These are phyloP conservation scores for Mediolabrus comicus DNA, from an alignment of 108 stramenopile species.

Conservation along the genomic window DNA sequence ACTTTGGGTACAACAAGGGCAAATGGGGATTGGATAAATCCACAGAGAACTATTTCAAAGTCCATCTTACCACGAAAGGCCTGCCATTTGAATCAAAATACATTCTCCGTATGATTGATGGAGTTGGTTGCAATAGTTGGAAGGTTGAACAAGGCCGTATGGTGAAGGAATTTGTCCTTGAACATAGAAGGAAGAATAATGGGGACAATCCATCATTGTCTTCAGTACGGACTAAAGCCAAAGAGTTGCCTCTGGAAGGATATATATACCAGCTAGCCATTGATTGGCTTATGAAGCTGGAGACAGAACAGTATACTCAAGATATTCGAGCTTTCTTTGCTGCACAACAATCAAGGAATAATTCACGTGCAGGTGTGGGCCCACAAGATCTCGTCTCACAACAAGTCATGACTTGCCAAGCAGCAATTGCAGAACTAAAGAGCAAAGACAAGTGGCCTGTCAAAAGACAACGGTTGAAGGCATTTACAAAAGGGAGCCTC, in stretches of 20 bases:
- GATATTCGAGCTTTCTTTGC: too few relatives aligned
- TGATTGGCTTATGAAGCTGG: neutral
- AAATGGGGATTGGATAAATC: conserved; percentile 11
- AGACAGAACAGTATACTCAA: neutral
- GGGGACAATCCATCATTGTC: neutral
- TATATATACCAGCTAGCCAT: neutral
- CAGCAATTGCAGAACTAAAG: neutral
- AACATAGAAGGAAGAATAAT: neutral
- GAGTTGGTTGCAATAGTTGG: neutral
- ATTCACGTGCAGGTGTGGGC: neutral
- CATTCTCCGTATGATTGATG: conserved; percentile 3
- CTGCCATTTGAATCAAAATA: neutral
- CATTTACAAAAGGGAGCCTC: neutral
- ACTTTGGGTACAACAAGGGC: conserved; percentile 5
- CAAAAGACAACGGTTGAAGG: neutral
- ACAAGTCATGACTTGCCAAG: neutral
- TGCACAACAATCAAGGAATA: neutral
- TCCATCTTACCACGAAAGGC: neutral
- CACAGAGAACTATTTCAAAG: conserved; percentile 2
- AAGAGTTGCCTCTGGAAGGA: neutral
- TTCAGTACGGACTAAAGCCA: neutral
- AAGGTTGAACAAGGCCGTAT: neutral
- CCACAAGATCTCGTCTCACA: neutral
- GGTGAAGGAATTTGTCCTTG: neutral
- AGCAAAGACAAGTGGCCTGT: conserved; percentile 4